Conservation (phyloP, 2,329 filamentous ascomycete genomes). For the Calonectria hawksworthii region DNA sequence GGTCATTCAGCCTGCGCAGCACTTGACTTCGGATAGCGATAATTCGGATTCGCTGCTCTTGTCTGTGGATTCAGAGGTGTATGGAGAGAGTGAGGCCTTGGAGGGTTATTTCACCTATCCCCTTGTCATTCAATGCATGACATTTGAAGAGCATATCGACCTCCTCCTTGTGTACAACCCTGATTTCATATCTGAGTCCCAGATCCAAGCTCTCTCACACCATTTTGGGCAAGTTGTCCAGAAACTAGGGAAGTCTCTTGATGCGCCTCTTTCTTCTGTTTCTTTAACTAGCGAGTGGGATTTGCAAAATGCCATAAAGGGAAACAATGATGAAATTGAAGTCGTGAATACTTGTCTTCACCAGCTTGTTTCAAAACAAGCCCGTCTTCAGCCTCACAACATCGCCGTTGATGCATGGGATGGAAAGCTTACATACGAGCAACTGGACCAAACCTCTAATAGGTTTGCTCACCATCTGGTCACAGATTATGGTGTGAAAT, state of each 20-base stretch:
- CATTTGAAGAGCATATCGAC: conserved; percentile 23
- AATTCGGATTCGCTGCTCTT: neutral
- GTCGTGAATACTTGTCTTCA: neutral
- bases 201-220: neutral
- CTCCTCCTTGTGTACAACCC: conserved; percentile 22
- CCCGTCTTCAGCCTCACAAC: conserved; percentile 11
- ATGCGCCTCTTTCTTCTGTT: neutral
- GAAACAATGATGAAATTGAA: neutral
- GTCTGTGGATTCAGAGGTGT: neutral
- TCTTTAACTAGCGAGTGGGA: neutral
- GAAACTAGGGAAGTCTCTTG: neutral
- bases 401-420: conserved; percentile 46
- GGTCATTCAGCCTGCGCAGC: conserved; percentile 28
- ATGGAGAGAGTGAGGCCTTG: conserved; percentile 12
- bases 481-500: conserved; percentile 12
- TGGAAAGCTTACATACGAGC: conserved; percentile 38
- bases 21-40: neutral
- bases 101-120: conserved; percentile 42
- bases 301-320: neutral
- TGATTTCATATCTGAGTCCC: conserved; percentile 26
- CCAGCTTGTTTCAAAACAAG: conserved; percentile 12
- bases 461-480: conserved; percentile 22
- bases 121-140: conserved; percentile 29
- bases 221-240: conserved; percentile 9
- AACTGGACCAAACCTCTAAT: conserved; percentile 27